Evolutionary conservation across 495 filamentous ascomycete species (phyloP), one percentile per base, ranked within the genome.

Genomic region (Xylaria cubensis): DNA sequence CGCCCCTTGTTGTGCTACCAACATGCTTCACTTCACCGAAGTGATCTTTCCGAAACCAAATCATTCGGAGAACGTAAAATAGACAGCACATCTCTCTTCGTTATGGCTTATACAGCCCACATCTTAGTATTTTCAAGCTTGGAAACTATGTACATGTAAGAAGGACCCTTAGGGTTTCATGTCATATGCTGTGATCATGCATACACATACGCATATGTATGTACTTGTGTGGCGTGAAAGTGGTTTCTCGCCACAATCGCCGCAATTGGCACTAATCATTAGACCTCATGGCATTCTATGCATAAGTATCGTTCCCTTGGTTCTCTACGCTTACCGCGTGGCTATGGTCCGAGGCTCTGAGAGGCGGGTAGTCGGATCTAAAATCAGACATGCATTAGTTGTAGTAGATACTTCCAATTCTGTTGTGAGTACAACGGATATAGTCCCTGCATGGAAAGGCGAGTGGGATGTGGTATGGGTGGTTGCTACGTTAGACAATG

Each of bases 281-380:
- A 17, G 32, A 44, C 10, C 6, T 44, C 39, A 12, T 48, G n/a
- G 44, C 4, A n/a, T n/a, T 46, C 8, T 19, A 34, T 46, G 32
- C 24, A 42, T 10, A 55, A 62, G 32, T 41, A 41, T 19, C 42
- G n/a, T 36, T 15, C 1, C 26, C 59, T 64, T 44, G n/a, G 36
- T 34, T 9, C 29, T 9, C 39, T 46, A 69, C 21, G 55, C 41
- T 9, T 44, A 51, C 44, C 44, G 10, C 51, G 56, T 62, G 44
- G 42, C 26, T 29, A 39, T 51, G 67, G 13, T n/a, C 29, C 56
- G 21, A 19, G 68, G 21, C 48, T 17, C n/a, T 32, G n/a, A n/a
- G 42, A 24, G 12, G 44, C 64, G 64, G 46, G 44, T 67, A 51
- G 64, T 19, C 9, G 64, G 64, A 36, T 7, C 59, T 63, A n/a